Conservation (phyloP, 371 early-diverging fungal genomes). For the Syncephalastrum contaminatum region DNA sequence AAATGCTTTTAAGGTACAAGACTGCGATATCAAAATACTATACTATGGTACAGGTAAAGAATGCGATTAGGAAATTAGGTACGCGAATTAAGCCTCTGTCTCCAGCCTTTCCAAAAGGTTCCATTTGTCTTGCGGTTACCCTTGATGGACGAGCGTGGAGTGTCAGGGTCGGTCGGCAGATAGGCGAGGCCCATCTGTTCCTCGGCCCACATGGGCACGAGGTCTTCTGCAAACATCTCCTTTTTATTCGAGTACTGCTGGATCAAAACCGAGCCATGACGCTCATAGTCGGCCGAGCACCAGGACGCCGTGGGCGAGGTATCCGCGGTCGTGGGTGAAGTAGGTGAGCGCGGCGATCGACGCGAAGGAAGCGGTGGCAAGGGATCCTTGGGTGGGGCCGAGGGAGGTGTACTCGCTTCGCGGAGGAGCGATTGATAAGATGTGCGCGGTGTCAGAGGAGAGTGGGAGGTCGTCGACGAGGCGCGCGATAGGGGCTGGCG, state of each 20-base stretch:
- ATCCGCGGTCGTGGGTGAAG: conserved; percentile 3
- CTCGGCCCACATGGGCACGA: too few relatives aligned
- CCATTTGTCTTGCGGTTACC: conserved; percentile 2
- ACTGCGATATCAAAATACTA: too few relatives aligned
- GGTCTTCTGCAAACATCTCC: too few relatives aligned
- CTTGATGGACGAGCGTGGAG: too few relatives aligned
- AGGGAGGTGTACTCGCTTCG: conserved; percentile 14
- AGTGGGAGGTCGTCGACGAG: conserved; percentile 6
- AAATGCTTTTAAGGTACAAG: too few relatives aligned
- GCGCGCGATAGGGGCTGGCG: conserved; percentile 5
- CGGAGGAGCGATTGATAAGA: conserved; percentile 13
- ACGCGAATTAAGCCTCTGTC: conserved; percentile 8
- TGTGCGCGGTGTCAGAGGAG: background rate
- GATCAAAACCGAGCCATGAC: too few relatives aligned
- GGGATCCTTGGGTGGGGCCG: conserved; percentile 24
- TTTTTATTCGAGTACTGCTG: too few relatives aligned
- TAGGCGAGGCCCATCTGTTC: too few relatives aligned
- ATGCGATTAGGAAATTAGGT: too few relatives aligned
- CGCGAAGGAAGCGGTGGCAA: conserved; percentile 21
- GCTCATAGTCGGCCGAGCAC: conserved; percentile 19
- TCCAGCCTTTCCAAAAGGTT: conserved; percentile 27
- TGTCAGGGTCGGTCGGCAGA: too few relatives aligned
- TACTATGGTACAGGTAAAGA: too few relatives aligned
- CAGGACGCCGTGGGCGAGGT: conserved; percentile 19
- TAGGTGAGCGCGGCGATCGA: conserved; percentile 6